These are phyloP conservation scores for Dryas drummondii DNA, from an alignment of 306 rosid species.

Conservation along the genomic window DNA sequence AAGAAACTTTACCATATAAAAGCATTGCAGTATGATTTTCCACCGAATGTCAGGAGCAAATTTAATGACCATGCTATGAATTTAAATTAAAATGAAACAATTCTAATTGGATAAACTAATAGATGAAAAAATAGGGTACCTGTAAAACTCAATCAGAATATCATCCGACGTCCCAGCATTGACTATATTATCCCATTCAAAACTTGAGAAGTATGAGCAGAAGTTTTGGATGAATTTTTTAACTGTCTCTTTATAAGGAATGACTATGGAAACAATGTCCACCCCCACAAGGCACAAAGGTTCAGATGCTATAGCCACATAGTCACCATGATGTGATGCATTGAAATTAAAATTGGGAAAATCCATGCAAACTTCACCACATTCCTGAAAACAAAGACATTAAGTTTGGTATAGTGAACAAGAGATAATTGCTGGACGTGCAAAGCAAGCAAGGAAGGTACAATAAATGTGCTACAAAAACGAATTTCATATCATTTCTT, in stretches of 20 bases:
- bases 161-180: conserved; percentile 53
- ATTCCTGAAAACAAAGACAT: conserved; percentile 45
- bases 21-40: background rate
- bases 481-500: background rate
- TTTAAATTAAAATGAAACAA: background rate
- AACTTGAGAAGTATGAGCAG: conserved; percentile 68
- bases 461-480: background rate
- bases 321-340: conserved; percentile 89
- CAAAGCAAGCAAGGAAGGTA: background rate
- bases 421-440: background rate
- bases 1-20: background rate
- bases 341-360: conserved; percentile 90
- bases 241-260: conserved; percentile 59
- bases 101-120: background rate
- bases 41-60: background rate
- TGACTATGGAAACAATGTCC: conserved; percentile 63
- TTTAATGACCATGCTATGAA: background rate
- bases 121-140: conserved; percentile 38
- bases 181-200: conserved; percentile 72
- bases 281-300: conserved; percentile 84
- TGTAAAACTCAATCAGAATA: conserved; percentile 64
- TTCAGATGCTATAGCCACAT: conserved; percentile 88
- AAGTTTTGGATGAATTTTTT: conserved; percentile 48
- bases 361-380: conserved; percentile 24
- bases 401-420: background rate